Evolutionary conservation across 768 basidiomycete genomes (phyloP), one percentile per base, ranked within the genome.

Genomic region (Leccinum disarticulatum): DNA sequence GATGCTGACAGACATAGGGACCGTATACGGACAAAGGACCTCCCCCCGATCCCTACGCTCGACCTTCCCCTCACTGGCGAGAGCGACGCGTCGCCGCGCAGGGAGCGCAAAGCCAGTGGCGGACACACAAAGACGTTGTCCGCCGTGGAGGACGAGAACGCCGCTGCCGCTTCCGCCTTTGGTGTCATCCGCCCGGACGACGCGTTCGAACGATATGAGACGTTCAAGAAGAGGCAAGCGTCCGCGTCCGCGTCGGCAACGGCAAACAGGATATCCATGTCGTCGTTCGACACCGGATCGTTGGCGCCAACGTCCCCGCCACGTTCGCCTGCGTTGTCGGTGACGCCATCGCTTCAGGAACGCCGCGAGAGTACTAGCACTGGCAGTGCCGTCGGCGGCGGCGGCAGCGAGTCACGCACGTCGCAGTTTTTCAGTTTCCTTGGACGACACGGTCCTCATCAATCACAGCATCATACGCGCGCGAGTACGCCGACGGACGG

Each of bases 121-220:
- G 17, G 33, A 3, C 54, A 46, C 1, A 50, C 11, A 6, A 35
- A 19, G 5, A 46, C 8, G 6, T 46, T 31, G 11, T 58, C 7
- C 4, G 50, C 35, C n/a, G 17, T 15, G 31, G 55, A 56, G 7
- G 27, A 27, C 14, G 59, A 49, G 17, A 15, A 3, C 55, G 46
- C 15, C 68, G 61, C 9, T 11, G 56, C 0, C 33, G 0, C 33
- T 13, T 4, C 68, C 30, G 66, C 71, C 3, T 61, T 60, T 36
- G 56, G 61, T 9, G 35, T 64, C 35, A 4, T 61, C 4, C 78
- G 73, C 6, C 75, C 90, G 38, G 88, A 93, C 65, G 93, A 96
- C 71, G 95, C 95, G 0, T 96, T 89, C 71, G 91, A 91, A 58
- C 81, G 93, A 38, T 97, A 96, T 68, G 91, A 95, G 70, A 79